Conservation (phyloP, 1,284 basidiomycete species). For the Cryptococcus sp. region DNA sequence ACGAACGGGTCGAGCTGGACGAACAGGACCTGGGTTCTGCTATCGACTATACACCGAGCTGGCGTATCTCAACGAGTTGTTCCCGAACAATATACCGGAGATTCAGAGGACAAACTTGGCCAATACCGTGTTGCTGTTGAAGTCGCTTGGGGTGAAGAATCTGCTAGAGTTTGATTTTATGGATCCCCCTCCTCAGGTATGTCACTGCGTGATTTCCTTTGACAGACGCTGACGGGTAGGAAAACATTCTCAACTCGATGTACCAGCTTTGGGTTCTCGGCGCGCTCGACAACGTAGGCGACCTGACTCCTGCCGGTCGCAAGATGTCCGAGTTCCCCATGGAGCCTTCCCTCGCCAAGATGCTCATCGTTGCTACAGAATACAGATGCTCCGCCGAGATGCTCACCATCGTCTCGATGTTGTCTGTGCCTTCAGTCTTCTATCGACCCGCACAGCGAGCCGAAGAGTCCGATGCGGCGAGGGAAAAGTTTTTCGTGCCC, state of each 20-base stretch:
- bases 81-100: conserved; percentile 95
- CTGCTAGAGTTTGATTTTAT: conserved; percentile 98
- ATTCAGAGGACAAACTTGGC: conserved; percentile 97
- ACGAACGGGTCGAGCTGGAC: conserved; percentile 88
- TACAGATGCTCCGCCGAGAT: conserved; percentile 91
- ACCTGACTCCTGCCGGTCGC: conserved; percentile 81
- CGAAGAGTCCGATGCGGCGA: conserved; percentile 91
- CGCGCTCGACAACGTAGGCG: conserved; percentile 94
- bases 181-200: conserved; percentile 73
- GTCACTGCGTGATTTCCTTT: not conserved
- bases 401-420: conserved; percentile 97
- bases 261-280: conserved; percentile 99
- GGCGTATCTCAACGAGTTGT: conserved; percentile 92
- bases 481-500: conserved; percentile 97
- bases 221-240: conserved; percentile 48
- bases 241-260: conserved; percentile 95
- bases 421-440: conserved; percentile 94
- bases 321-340: conserved; percentile 99
- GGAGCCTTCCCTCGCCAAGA: conserved; percentile 97
- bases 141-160: conserved; percentile 89
- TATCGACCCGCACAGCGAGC: conserved; percentile 91
- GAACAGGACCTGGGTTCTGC: conserved; percentile 92
- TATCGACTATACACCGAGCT: conserved; percentile 96
- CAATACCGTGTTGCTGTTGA: conserved; percentile 90
- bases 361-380: conserved; percentile 92